Conservation (phyloP, 2,329 filamentous ascomycete species). For the Hymenotorrendiella dingleyae region DNA sequence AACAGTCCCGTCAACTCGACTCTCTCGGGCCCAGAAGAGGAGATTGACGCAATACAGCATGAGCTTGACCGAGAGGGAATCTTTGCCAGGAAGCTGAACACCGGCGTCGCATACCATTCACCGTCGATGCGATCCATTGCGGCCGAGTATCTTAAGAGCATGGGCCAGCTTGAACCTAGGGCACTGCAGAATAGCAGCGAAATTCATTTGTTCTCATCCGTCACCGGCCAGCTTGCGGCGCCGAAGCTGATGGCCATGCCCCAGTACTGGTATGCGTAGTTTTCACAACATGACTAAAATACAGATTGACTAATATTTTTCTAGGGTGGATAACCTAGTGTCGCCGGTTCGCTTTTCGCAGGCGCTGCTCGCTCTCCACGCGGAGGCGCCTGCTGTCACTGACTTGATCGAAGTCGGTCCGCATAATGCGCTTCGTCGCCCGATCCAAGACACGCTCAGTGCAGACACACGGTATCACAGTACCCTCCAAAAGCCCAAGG, state of each 20-base stretch:
- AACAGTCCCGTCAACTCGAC: constrained; percentile 23
- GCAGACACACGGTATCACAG: constrained; percentile 43
- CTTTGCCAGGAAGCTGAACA: constrained; percentile 29
- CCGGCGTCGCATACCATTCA: constrained; percentile 38
- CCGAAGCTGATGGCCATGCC: neutral
- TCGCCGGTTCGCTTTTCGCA: neutral
- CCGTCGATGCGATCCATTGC: constrained; percentile 24
- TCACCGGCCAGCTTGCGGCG: neutral
- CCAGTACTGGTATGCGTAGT: no score
- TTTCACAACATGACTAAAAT: no score
- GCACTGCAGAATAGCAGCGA: no score
- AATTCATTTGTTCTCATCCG: constrained; percentile 2
- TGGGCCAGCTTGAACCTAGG: neutral
- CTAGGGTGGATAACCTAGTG: neutral
- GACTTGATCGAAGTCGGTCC: constrained; percentile 28
- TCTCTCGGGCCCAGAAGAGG: constrained; percentile 12
- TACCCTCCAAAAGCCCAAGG: no score
- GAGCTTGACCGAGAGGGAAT: constrained; percentile 13
- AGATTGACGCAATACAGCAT: constrained; percentile 2
- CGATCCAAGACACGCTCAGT: constrained; percentile 34
- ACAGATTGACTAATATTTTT: no score
- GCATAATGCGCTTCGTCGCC: constrained; percentile 29
- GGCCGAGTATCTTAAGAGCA: neutral
- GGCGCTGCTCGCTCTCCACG: neutral
- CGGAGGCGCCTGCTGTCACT: neutral